phyloP scores from a whole-genome alignment of 2,329 filamentous ascomycete species.

The Phialophora chinensis region DNA sequence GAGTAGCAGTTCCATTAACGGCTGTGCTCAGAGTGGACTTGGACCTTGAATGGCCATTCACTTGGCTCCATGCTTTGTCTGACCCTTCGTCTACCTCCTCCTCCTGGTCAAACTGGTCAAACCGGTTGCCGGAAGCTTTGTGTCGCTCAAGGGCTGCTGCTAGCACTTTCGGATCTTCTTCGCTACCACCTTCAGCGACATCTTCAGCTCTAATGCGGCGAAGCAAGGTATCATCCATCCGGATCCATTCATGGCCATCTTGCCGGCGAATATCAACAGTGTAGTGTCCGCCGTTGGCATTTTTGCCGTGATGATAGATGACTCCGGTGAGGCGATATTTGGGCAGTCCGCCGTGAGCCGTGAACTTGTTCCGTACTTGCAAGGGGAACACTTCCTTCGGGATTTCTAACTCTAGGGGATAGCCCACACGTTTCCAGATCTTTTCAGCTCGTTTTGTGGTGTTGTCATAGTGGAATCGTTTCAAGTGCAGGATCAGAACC shows the following conservation, averaged over 20 bases:
- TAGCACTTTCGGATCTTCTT: slow-evolving; percentile 76
- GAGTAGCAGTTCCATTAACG: slow-evolving; percentile 68
- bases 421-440: slow-evolving; percentile 98
- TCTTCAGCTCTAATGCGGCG: slow-evolving; percentile 84
- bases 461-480: slow-evolving; percentile 95
- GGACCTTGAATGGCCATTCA: slow-evolving; percentile 70
- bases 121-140: slow-evolving; percentile 70
- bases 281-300: slow-evolving; percentile 94
- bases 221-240: slow-evolving; percentile 91
- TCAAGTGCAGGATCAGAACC: slow-evolving; percentile 91
- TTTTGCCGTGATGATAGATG: slow-evolving; percentile 97
- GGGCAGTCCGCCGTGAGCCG: slow-evolving; percentile 71
- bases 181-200: slow-evolving; percentile 81
- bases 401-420: slow-evolving; percentile 92
- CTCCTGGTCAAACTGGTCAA: slow-evolving; percentile 69
- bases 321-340: slow-evolving; percentile 87
- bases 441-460: slow-evolving; percentile 84
- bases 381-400: slow-evolving; percentile 86
- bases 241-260: slow-evolving; percentile 94
- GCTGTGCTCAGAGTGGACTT: slow-evolving; percentile 67
- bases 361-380: slow-evolving; percentile 70
- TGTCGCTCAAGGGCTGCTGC: slow-evolving; percentile 70
- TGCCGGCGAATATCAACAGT: slow-evolving; percentile 96
- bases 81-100: slow-evolving; percentile 67
- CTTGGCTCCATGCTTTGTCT: slow-evolving; percentile 78